Evolutionary conservation across 495 filamentous ascomycete species (phyloP).

Genomic region (Tirmania nivea): DNA sequence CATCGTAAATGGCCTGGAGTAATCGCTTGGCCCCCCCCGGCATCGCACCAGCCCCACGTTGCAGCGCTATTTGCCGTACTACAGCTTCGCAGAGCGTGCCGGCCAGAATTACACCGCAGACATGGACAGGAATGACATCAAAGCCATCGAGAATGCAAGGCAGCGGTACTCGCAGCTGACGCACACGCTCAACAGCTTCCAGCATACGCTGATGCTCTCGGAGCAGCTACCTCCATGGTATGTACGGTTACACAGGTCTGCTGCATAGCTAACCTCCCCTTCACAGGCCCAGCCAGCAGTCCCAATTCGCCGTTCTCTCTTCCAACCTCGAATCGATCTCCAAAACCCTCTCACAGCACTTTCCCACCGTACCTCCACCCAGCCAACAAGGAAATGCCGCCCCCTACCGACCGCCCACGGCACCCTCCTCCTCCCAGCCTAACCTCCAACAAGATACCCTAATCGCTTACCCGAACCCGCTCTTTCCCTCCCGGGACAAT

Average conservation of each 20-base stretch:
- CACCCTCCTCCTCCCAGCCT: background rate
- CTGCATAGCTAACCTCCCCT: constrained; percentile 1
- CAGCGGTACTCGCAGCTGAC: background rate
- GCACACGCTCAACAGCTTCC: background rate
- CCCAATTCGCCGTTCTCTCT: constrained; percentile 10
- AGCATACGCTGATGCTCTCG: background rate
- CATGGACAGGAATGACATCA: background rate
- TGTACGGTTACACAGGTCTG: background rate
- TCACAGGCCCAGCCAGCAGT: constrained; percentile 9
- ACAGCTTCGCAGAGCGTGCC: too few species aligned
- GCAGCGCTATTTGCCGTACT: too few species aligned
- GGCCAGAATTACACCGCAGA: background rate
- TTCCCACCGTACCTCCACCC: background rate
- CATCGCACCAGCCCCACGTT: too few species aligned
- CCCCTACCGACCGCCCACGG: background rate
- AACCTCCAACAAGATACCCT: background rate
- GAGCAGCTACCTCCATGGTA: background rate
- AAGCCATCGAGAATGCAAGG: background rate
- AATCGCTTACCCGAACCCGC: constrained; percentile 35
- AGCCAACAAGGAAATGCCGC: constrained; percentile 3
- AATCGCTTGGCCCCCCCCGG: too few species aligned
- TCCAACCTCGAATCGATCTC: constrained; percentile 35
- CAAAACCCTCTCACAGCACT: constrained; percentile 16
- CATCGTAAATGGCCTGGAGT: too few species aligned
- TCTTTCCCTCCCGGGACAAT: constrained; percentile 36